Evolutionary conservation across 2,329 filamentous ascomycete genomes (phyloP).

Genomic region (Fusarium sp.): DNA sequence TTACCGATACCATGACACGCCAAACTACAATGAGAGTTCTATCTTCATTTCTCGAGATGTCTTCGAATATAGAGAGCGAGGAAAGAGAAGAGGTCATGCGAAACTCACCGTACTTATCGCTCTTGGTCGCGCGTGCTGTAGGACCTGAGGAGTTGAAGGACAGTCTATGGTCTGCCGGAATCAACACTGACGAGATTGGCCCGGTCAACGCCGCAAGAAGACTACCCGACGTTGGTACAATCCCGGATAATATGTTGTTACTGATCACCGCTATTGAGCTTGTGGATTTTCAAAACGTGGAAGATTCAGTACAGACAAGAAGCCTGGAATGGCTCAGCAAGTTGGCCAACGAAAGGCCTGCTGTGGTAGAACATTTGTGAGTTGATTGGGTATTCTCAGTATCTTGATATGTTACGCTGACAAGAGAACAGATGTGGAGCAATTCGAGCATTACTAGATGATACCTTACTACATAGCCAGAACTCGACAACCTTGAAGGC

Average conservation of each 20-base stretch:
- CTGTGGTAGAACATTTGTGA: conserved; percentile 67
- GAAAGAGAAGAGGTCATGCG: conserved; percentile 32
- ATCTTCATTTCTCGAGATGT: conserved; percentile 64
- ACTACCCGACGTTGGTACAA: conserved; percentile 50
- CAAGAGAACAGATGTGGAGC: conserved; percentile 58
- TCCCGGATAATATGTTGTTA: conserved; percentile 69
- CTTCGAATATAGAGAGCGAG: conserved; percentile 32
- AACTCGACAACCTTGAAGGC: conserved; percentile 67
- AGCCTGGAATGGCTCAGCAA: conserved; percentile 68
- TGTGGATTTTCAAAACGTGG: conserved; percentile 71
- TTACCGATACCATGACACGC: conserved; percentile 70
- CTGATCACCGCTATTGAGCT: conserved; percentile 70
- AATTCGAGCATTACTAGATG: conserved; percentile 67
- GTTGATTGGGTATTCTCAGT: conserved; percentile 37
- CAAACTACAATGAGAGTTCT: conserved; percentile 67
- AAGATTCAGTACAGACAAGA: conserved; percentile 68
- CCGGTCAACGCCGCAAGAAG: conserved; percentile 40
- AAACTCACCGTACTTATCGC: conserved; percentile 66
- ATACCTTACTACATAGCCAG: conserved; percentile 70
- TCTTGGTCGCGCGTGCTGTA: conserved; percentile 66
- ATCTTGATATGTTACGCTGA: background rate
- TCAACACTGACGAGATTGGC: conserved; percentile 54
- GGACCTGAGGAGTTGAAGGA: conserved; percentile 69
- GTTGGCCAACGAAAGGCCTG: conserved; percentile 62
- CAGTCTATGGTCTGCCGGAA: conserved; percentile 67